A percentile compares a stretch with the other conserved stretches of the same genome.
phyloP scores from a whole-genome alignment of 164 flowering plant genomes.

The Nymphaea colorata region DNA sequence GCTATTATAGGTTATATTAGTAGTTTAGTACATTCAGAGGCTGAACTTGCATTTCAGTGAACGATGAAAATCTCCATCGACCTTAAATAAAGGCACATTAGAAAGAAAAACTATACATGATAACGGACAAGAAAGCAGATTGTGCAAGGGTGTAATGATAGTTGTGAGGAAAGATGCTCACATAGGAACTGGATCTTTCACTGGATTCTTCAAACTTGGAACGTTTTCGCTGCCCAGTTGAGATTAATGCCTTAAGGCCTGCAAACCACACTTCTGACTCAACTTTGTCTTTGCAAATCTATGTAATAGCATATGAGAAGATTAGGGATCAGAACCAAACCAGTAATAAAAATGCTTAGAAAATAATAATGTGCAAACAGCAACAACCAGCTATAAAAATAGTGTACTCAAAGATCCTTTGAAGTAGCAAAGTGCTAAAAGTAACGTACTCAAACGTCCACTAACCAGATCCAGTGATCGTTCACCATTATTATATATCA shows the following conservation, averaged over 20 bases:
- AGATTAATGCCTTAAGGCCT: constrained; percentile 60
- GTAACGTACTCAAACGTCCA: not conserved
- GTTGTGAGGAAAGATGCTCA: constrained; percentile 15
- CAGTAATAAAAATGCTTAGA: not conserved
- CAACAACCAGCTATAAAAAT: not conserved
- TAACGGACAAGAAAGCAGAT: not conserved
- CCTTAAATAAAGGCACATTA: not conserved
- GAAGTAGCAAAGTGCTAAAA: not conserved
- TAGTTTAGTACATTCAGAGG: no score
- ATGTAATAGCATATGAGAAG: not conserved
- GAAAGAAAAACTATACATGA: not conserved
- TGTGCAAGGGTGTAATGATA: not conserved
- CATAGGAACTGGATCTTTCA: constrained; percentile 25
- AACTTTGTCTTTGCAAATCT: constrained; percentile 89
- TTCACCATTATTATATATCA: constrained; percentile 71
- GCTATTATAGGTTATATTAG: no score
- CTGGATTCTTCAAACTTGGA: constrained; percentile 29
- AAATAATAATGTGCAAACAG: not conserved
- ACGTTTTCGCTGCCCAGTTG: constrained; percentile 40
- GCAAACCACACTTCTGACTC: constrained; percentile 83
- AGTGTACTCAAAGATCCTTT: not conserved
- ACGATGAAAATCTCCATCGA: no score
- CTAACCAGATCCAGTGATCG: constrained; percentile 91
- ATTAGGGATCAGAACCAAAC: not conserved
- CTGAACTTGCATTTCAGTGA: no score